Conservation (phyloP, 352 stramenopile genomes). For the Poterioochromonas sp. region DNA sequence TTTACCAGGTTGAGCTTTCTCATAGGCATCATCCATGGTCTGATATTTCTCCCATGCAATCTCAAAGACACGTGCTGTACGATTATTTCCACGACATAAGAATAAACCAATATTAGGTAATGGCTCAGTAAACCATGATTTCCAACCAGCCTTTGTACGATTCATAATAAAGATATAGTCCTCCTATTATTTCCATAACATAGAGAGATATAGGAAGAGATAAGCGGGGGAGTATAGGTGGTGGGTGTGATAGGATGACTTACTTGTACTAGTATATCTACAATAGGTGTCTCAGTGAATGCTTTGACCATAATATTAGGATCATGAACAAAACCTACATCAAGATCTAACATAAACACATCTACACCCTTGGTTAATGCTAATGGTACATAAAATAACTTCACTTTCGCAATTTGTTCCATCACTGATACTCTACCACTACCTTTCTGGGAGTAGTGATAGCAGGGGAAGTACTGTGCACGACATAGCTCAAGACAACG, state of each 20-base stretch:
- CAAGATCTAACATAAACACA: conserved; percentile 24
- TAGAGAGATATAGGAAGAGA: background rate
- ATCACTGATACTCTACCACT: background rate
- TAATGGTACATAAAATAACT: background rate
- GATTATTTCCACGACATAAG: background rate
- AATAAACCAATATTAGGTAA: conserved; percentile 24
- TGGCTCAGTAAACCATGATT: background rate
- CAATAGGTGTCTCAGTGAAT: background rate
- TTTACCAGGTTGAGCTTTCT: background rate
- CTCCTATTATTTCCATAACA: too few species aligned
- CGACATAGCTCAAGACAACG: background rate
- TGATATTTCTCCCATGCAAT: conserved; percentile 15
- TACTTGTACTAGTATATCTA: conserved; percentile 25
- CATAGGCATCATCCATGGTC: background rate
- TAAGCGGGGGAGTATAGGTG: background rate
- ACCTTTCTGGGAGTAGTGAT: background rate
- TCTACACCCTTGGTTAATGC: background rate
- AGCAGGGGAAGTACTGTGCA: conserved; percentile 5
- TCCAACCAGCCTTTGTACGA: background rate
- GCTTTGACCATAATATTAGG: background rate
- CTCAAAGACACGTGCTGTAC: background rate
- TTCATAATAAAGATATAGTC: conserved; percentile 31
- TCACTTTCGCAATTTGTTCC: conserved; percentile 23
- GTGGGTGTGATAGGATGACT: background rate
- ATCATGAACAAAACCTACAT: conserved; percentile 8